Percentiles rank a stretch among this genome's conserved stretches.
These are phyloP conservation scores for Coniochaeta sp. DNA, from an alignment of 2,329 filamentous ascomycete species.

Conservation along the genomic window DNA sequence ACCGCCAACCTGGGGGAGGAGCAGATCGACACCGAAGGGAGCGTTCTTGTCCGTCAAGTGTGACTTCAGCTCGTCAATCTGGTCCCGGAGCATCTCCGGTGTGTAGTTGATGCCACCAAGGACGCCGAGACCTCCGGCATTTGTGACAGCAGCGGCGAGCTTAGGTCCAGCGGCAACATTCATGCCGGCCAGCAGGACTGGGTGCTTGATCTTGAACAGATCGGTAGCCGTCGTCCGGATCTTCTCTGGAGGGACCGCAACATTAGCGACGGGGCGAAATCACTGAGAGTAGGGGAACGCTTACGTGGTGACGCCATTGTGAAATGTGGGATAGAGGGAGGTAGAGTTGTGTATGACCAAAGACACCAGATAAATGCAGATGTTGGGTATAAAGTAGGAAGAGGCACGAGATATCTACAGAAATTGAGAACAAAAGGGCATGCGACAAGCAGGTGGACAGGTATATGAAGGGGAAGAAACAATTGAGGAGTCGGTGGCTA, in stretches of 20 bases:
- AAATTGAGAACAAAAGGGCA: not conserved
- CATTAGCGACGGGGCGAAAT: not conserved
- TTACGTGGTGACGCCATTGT: constrained; percentile 76
- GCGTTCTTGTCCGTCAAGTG: constrained; percentile 84
- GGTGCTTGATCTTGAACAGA: constrained; percentile 97
- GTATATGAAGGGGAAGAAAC: not conserved
- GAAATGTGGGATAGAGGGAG: constrained; percentile 12
- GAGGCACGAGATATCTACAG: not conserved
- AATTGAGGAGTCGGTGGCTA: not conserved
- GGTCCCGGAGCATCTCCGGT: constrained; percentile 92
- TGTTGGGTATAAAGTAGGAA: constrained; percentile 3
- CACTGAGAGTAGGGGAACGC: constrained; percentile 21
- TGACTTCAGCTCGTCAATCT: constrained; percentile 89
- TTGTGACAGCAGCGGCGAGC: constrained; percentile 93
- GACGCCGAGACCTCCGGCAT: constrained; percentile 92
- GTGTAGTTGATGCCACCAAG: constrained; percentile 95
- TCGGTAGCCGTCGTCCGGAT: constrained; percentile 90
- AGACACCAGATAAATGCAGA: not conserved
- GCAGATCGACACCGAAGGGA: constrained; percentile 88
- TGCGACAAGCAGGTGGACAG: not conserved
- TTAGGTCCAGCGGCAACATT: constrained; percentile 96
- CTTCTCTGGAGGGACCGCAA: constrained; percentile 52
- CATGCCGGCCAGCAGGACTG: constrained; percentile 93
- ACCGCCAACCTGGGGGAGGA: constrained; percentile 91
- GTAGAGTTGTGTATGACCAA: not conserved